Base-by-base conservation (phyloP, 78 protist genomes). In the Cyanophora paradoxa region DNA sequence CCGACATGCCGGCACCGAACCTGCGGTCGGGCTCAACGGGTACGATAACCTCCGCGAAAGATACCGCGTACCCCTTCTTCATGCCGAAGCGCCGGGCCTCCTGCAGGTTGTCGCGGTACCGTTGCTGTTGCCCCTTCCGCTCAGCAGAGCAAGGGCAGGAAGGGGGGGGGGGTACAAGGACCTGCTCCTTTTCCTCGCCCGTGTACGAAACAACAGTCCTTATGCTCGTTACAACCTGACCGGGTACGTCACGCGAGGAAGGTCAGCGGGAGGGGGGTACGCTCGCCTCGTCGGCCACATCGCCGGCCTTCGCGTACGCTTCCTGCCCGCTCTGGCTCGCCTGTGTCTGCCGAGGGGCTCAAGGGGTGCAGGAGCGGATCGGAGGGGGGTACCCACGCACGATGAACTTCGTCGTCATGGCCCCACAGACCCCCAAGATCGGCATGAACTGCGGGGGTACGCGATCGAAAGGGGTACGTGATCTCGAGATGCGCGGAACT, bases 321-420 rank as follows among this genome's bases (percentile, higher is more conserved):
- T 8, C 34, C 44, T 34, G 34, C 6, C 68, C 68, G 39, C 6
- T 62, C 36, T 30, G n/a, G n/a, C n/a, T n/a, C n/a, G n/a, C n/a
- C n/a, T n/a, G n/a, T n/a, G n/a, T n/a, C n/a, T n/a, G n/a, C n/a
- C n/a, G n/a, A n/a, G n/a, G n/a, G n/a, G n/a, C n/a, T n/a, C n/a
- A n/a, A n/a, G n/a, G n/a, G n/a, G n/a, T n/a, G n/a, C n/a, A n/a
- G n/a, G n/a, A n/a, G n/a, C n/a, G n/a, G n/a, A n/a, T n/a, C n/a
- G n/a, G n/a, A n/a, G n/a, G n/a, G n/a, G n/a, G 7, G 41, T 11
- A 7, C 22, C 8, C 16, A 11, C 10, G 19, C 41, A 36, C 68
- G 17, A 65, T n/a, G 14, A 11, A 41, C 72, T 65, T 65, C 13
- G 72, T 56, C 72, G 41, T 65, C 58, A n/a, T 41, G 34, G 40